Conservation (phyloP, 345 rosid genomes). For the Corchorus olitorius region DNA sequence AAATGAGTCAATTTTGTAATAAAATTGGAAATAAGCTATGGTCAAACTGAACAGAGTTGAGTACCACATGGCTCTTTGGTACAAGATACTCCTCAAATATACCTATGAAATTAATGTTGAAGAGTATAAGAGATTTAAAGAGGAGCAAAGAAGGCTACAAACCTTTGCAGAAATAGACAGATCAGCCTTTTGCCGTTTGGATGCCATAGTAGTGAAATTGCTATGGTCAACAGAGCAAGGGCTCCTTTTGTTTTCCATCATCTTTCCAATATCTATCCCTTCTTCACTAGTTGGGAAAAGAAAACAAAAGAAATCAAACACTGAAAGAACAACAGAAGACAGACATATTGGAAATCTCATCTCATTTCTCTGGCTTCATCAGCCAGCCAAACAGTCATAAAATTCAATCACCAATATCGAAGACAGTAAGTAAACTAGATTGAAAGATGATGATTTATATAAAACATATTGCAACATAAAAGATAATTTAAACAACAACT, state of each 20-base stretch:
- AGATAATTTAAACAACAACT: background rate
- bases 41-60: constrained; percentile 1
- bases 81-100: background rate
- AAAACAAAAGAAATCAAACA: constrained; percentile 16
- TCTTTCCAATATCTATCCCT: constrained; percentile 42
- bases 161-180: constrained; percentile 82
- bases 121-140: background rate
- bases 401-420: constrained; percentile 8
- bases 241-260: constrained; percentile 83
- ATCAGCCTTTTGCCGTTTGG: constrained; percentile 79
- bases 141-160: constrained; percentile 4
- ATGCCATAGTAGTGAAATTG: constrained; percentile 48
- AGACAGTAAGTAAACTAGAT: background rate
- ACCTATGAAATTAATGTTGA: background rate
- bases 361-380: background rate
- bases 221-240: constrained; percentile 69
- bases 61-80: background rate
- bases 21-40: background rate
- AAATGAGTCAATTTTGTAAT: no score
- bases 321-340: background rate
- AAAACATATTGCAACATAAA: background rate
- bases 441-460: background rate
- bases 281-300: constrained; percentile 36
- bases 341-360: background rate
- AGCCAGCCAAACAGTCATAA: background rate